Percentiles rank a stretch among this genome's conserved stretches.
These are phyloP conservation scores for Fusarium sarcochroum DNA, from an alignment of 2,329 filamentous ascomycete genomes.

Conservation along the genomic window DNA sequence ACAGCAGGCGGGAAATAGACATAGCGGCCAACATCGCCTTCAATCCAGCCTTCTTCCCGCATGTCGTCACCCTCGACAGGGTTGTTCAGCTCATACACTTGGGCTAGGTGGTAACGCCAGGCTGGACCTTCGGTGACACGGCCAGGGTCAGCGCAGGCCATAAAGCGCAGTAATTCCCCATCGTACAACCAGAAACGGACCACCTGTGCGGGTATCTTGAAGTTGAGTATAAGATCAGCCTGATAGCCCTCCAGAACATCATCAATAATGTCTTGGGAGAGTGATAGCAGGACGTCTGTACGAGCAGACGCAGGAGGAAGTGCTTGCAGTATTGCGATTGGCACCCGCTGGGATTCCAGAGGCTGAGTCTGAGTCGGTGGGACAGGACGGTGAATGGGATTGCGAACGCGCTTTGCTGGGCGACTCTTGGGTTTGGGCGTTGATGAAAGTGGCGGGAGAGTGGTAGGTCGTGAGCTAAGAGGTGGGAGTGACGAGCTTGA, in stretches of 20 bases:
- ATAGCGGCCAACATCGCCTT: conserved; percentile 64
- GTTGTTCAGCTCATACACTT: conserved; percentile 75
- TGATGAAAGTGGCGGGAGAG: conserved; percentile 31
- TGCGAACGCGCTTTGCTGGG: conserved; percentile 44
- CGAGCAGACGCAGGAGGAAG: conserved; percentile 64
- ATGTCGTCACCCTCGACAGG: conserved; percentile 67
- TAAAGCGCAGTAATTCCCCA: conserved; percentile 68
- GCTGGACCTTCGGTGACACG: conserved; percentile 48
- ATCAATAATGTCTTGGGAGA: conserved; percentile 62
- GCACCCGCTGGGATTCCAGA: conserved; percentile 64
- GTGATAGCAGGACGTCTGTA: conserved; percentile 68
- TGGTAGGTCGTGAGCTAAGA: conserved; percentile 37
- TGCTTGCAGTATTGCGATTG: conserved; percentile 62
- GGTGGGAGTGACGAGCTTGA: conserved; percentile 25
- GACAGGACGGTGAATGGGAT: conserved; percentile 47
- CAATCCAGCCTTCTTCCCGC: conserved; percentile 68
- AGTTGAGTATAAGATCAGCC: conserved; percentile 69
- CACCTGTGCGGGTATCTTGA: conserved; percentile 68
- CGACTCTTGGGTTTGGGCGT: conserved; percentile 25
- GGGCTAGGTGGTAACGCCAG: conserved; percentile 50
- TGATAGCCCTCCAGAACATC: conserved; percentile 65
- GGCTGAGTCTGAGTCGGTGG: conserved; percentile 50
- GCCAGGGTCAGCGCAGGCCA: conserved; percentile 67
- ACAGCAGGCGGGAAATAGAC: conserved; percentile 69
- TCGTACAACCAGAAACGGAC: conserved; percentile 75